Evolutionary conservation across 2,329 filamentous ascomycete species (phyloP).

Genomic region (Ceratocystis ficicola): DNA sequence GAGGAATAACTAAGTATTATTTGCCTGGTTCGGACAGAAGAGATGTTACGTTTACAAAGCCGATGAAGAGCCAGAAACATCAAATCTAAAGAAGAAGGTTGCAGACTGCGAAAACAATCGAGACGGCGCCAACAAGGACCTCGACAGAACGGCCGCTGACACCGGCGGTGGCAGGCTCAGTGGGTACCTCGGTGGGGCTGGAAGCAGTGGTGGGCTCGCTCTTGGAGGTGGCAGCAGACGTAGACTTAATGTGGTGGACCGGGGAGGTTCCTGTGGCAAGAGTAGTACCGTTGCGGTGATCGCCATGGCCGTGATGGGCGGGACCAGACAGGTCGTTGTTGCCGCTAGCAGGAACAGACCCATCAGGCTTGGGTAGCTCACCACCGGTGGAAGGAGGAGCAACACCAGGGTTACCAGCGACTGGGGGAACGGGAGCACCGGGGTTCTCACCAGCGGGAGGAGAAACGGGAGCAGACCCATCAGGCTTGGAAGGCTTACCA

Average conservation of each 20-base stretch:
- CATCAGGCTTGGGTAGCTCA: not conserved
- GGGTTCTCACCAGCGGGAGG: not conserved
- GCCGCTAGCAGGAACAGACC: not conserved
- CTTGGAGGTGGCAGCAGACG: not conserved
- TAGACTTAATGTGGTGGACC: not conserved
- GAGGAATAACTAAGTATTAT: not conserved
- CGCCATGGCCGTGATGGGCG: not conserved
- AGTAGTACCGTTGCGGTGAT: not conserved
- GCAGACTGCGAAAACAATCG: conserved; percentile 14
- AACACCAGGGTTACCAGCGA: not conserved
- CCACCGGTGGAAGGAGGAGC: not conserved
- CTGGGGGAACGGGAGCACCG: not conserved
- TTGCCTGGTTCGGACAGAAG: not conserved
- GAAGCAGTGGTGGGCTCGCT: not conserved
- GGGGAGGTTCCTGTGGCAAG: not conserved
- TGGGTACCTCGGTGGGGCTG: not conserved
- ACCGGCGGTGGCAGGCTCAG: conserved; percentile 13
- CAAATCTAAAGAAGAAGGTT: not conserved
- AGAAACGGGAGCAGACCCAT: not conserved
- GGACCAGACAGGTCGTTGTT: not conserved
- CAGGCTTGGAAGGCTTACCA: too few relatives aligned
- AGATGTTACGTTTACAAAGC: not conserved
- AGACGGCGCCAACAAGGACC: not conserved
- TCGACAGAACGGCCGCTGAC: not conserved
- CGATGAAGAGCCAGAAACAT: not conserved